phyloP scores from a whole-genome alignment of 208 protist genomes.

The Ichthyophonus hoferi region DNA sequence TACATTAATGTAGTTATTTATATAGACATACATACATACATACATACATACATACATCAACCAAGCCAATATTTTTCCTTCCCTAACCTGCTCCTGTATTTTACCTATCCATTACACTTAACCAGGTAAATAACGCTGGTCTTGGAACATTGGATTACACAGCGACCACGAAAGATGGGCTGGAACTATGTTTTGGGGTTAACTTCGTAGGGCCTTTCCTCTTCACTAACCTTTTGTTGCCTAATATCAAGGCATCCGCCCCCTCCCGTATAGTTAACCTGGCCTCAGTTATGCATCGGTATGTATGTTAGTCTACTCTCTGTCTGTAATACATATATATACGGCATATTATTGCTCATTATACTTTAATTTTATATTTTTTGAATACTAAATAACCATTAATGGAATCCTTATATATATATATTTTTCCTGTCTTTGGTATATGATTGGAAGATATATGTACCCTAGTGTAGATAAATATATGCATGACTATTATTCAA shows the following conservation, averaged over 20 bases:
- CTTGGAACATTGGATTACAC: background rate
- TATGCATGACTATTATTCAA: no score
- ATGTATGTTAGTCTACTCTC: no score
- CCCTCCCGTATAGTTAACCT: background rate
- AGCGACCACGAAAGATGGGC: background rate
- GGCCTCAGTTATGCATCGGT: background rate
- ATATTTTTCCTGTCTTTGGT: no score
- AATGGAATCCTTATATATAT: no score
- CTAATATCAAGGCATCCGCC: background rate
- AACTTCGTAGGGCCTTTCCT: background rate
- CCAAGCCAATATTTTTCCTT: background rate
- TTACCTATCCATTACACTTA: background rate
- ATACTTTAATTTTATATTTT: no score
- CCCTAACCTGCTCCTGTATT: background rate
- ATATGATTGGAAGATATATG: no score
- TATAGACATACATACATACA: background rate
- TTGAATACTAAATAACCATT: no score
- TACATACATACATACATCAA: background rate
- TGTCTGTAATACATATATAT: no score
- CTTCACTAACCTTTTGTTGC: background rate
- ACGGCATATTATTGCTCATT: no score
- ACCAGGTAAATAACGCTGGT: background rate
- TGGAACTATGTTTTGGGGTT: background rate
- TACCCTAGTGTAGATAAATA: no score
- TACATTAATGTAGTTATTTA: no score